phyloP scores from a whole-genome alignment of 257 asterid genomes.

The Nyctanthes arbortristis region DNA sequence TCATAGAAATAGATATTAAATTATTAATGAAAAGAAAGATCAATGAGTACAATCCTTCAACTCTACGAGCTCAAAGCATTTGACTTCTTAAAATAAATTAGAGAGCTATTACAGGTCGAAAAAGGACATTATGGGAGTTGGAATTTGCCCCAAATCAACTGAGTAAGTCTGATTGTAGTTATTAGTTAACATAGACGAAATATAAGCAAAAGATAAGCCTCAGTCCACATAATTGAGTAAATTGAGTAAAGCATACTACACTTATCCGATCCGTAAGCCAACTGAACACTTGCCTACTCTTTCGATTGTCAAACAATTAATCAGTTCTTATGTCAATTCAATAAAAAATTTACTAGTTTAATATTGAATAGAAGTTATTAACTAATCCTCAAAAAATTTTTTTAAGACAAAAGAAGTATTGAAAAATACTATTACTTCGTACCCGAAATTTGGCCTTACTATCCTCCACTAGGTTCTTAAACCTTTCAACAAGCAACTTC shows the following conservation, averaged over 20 bases:
- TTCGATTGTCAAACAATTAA: neutral
- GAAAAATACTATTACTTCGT: constrained; percentile 17
- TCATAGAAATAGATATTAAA: neutral
- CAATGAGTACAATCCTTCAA: neutral
- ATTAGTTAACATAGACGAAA: neutral
- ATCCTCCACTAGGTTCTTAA: constrained; percentile 74
- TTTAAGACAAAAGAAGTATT: neutral
- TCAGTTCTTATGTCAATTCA: constrained; percentile 6
- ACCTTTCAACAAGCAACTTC: constrained; percentile 61
- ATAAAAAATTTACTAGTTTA: constrained; percentile 15
- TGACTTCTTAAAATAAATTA: neutral
- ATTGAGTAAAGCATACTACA: neutral
- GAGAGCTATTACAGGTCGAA: neutral
- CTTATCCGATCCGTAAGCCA: neutral
- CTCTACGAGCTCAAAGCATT: neutral
- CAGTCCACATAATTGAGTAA: neutral
- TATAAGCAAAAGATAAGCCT: neutral
- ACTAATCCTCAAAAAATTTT: neutral
- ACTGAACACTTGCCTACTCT: neutral
- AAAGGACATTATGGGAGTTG: neutral
- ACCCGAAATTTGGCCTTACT: constrained; percentile 81
- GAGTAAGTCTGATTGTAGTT: too few relatives aligned
- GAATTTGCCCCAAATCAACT: neutral
- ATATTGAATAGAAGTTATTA: neutral
- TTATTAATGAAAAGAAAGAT: constrained; percentile 2